Base-by-base conservation (phyloP, 495 filamentous ascomycete genomes). In the Apodospora peruviana region DNA sequence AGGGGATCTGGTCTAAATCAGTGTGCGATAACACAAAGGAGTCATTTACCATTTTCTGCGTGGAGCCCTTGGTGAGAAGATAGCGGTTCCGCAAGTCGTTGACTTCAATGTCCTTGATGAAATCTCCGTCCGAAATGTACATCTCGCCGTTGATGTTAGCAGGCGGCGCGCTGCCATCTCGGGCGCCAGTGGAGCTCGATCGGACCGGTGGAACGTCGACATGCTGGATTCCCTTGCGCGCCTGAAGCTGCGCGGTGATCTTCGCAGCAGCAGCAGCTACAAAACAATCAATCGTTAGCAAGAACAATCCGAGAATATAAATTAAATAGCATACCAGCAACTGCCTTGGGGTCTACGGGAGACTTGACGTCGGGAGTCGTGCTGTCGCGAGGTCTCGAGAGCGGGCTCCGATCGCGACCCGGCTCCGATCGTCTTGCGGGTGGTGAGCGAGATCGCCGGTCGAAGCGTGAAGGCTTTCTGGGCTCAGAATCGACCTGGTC, bases 11-110 rank as follows among this genome's bases (percentile, higher is more conserved):
- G 58, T 71, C 50, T 71, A 58, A 70, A 91, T 94, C 87, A 94
- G 89, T 86, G 72, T 75, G 64, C 19, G 20, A 41, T 20, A 77
- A 75, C 70, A 78, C 82, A 73, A 82, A 82, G 73, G 67, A 61
- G 60, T 63, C 65, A 88, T 85, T 96, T 97, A 98, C 93, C 93
- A 91, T 95, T 80, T 95, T 94, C 78, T 98, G 93, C 55, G 90
- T 95, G 59, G 88, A 85, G 56, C 93, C 91, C 79, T 95, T 98
- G 53, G 93, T 98, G 73, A 98, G 80, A 67, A 90, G 88, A 64
- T 98, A 98, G 56, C 91, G 87, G 66, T 98, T 98, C 59, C 91
- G 88, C 57, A 97, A 70, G 65, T 96, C 90, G 73, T 98, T 98
- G 68, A 98, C 89, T 68, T 97, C 93, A 61, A 98, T 95, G 62